A percentile compares a stretch with the other conserved stretches of the same genome.
Evolutionary conservation across 169 alveolate species (phyloP).

Genomic region (Plasmodium gonderi): DNA sequence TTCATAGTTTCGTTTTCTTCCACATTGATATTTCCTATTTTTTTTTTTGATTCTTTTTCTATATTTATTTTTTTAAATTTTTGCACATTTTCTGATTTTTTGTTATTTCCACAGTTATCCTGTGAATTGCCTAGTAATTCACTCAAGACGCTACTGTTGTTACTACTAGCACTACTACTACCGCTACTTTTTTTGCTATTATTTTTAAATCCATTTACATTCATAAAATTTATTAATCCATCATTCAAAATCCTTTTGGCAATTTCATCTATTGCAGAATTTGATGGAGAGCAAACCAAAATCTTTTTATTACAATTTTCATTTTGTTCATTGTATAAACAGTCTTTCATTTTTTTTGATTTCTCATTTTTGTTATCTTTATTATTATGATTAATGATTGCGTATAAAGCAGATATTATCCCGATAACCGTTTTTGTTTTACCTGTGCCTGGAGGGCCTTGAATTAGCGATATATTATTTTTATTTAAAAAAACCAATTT

Average conservation of each 20-base stretch:
- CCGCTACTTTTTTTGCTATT: neutral
- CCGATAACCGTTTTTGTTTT: conserved; percentile 96
- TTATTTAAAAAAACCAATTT: conserved; percentile 68
- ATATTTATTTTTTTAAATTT: neutral
- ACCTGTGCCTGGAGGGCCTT: conserved; percentile 99
- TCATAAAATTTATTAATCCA: conserved; percentile 49
- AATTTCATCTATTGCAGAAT: conserved; percentile 99
- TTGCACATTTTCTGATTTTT: neutral
- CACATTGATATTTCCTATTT: neutral
- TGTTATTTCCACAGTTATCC: neutral
- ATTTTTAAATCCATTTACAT: neutral
- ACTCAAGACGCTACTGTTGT: neutral
- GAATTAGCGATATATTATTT: conserved; percentile 87
- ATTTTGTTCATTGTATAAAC: conserved; percentile 27
- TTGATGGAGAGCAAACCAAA: conserved; percentile 98
- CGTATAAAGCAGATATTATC: conserved; percentile 79
- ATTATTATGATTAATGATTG: conserved; percentile 2
- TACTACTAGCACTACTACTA: neutral
- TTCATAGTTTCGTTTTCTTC: neutral
- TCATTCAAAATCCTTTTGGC: conserved; percentile 87
- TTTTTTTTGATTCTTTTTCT: neutral
- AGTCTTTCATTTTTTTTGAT: conserved; percentile 26
- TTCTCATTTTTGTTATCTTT: neutral
- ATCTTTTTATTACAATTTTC: conserved; percentile 80
- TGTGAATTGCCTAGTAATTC: neutral